phyloP scores from a whole-genome alignment of 495 filamentous ascomycete species.

The Clohesyomyces aquaticus region DNA sequence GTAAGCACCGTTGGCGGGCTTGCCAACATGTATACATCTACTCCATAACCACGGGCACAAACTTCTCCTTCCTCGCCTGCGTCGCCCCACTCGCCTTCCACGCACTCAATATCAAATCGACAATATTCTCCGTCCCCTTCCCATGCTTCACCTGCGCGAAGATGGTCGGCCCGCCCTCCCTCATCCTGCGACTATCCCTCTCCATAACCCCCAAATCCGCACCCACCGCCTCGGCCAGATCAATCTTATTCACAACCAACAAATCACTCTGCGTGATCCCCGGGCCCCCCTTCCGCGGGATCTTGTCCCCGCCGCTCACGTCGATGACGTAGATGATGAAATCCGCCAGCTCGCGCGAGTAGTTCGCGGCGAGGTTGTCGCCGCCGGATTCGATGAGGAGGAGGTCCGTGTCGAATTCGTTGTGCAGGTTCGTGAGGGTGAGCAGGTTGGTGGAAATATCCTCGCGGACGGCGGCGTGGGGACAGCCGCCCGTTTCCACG shows the following conservation, averaged over 20 bases:
- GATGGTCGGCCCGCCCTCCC: slow-evolving; percentile 91
- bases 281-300: slow-evolving; percentile 92
- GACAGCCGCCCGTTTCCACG: slow-evolving; percentile 97
- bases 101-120: slow-evolving; percentile 84
- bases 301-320: slow-evolving; percentile 95
- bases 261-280: slow-evolving; percentile 95
- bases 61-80: slow-evolving; percentile 56
- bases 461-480: slow-evolving; percentile 96
- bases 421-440: slow-evolving; percentile 84
- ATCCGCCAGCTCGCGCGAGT: slow-evolving; percentile 89
- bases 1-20: too few relatives aligned
- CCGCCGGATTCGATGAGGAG: slow-evolving; percentile 93
- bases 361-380: slow-evolving; percentile 97
- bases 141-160: slow-evolving; percentile 97
- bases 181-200: slow-evolving; percentile 89
- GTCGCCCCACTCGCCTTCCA: slow-evolving; percentile 87
- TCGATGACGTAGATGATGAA: slow-evolving; percentile 99
- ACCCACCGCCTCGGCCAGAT: slow-evolving; percentile 87
- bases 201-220: slow-evolving; percentile 95
- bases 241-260: slow-evolving; percentile 94
- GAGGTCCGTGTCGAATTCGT: slow-evolving; percentile 69
- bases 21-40: too few relatives aligned
- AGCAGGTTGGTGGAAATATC: slow-evolving; percentile 93
- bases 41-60: slow-evolving; percentile 36
- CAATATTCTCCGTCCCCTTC: slow-evolving; percentile 79